phyloP scores from a whole-genome alignment of 139 green algal genomes.

The Edaphochlamys debaryana region DNA sequence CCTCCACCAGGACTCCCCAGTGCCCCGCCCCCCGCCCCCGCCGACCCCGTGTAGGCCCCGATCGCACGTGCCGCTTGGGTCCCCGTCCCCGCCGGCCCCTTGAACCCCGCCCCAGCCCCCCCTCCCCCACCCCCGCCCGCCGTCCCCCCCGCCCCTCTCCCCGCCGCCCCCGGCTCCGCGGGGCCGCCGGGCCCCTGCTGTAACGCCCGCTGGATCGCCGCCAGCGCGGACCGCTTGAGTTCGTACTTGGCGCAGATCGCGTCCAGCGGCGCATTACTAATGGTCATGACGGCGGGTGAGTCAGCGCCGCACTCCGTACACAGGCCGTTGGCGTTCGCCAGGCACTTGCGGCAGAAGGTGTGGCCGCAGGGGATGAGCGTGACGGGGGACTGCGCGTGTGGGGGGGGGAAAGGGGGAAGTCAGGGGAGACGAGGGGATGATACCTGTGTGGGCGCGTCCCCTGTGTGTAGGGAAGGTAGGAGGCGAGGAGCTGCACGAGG shows the following conservation, averaged over 20 bases:
- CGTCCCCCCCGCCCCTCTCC: neutral
- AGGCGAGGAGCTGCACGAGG: too few species aligned
- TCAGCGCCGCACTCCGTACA: slow-evolving; percentile 48
- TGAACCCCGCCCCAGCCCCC: neutral
- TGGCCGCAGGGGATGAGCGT: slow-evolving; percentile 51
- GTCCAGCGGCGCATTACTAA: slow-evolving; percentile 40
- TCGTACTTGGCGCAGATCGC: slow-evolving; percentile 53
- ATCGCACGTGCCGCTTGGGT: neutral
- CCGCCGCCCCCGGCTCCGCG: neutral
- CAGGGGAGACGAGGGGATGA: too few species aligned
- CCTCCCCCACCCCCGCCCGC: neutral
- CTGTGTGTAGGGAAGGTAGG: too few species aligned
- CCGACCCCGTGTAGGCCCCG: neutral
- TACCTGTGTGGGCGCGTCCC: too few species aligned
- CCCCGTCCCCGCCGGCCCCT: neutral
- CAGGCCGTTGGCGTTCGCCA: slow-evolving; percentile 19
- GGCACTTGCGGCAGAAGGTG: slow-evolving; percentile 49
- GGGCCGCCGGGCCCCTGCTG: neutral
- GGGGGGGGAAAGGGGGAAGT: too few species aligned
- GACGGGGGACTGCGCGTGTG: slow-evolving; percentile 24
- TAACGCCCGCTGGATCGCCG: slow-evolving; percentile 41
- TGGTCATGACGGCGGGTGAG: neutral
- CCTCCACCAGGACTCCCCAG: too few species aligned
- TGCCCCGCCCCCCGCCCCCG: too few species aligned
- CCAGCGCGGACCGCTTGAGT: slow-evolving; percentile 36